Conservation (phyloP, 805 yeast species). For the Kazachstania viticola region DNA sequence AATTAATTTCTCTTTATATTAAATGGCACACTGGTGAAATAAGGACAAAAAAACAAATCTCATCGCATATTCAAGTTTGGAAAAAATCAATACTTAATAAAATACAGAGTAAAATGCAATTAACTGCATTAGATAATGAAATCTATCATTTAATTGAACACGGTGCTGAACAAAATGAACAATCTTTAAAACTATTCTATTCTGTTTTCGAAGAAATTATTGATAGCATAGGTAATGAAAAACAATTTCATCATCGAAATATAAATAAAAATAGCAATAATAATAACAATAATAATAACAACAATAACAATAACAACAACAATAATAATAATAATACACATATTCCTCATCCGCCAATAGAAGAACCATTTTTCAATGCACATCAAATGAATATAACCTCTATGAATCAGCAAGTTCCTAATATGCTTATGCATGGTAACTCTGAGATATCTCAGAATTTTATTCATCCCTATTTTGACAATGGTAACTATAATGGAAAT, state of each 20-base stretch:
- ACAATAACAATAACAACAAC: conserved; percentile 65
- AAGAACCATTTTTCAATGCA: too few species aligned
- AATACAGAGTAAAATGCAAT: conserved; percentile 12
- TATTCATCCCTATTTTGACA: too few species aligned
- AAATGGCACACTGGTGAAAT: conserved; percentile 63
- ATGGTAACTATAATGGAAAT: too few species aligned
- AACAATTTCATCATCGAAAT: conserved; percentile 34
- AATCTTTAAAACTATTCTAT: conserved; percentile 16
- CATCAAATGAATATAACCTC: too few species aligned
- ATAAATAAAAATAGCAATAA: conserved; percentile 34
- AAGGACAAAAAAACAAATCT: conserved; percentile 86
- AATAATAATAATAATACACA: conserved; percentile 1
- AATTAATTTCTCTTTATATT: conserved; percentile 79
- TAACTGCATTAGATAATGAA: conserved; percentile 19
- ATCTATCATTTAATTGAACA: conserved; percentile 22
- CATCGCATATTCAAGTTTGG: conserved; percentile 92
- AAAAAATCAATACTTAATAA: conserved; percentile 42
- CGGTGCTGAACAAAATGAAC: conserved; percentile 23
- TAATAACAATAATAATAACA: conserved; percentile 34
- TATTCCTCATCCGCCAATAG: not conserved
- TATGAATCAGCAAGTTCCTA: too few species aligned
- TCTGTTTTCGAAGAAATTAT: conserved; percentile 20
- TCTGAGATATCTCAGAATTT: too few species aligned
- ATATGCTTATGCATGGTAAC: too few species aligned
- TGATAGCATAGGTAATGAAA: conserved; percentile 1